Evolutionary conservation across 2,329 filamentous ascomycete species (phyloP).

Genomic region (Trichoderma cornu-damae): DNA sequence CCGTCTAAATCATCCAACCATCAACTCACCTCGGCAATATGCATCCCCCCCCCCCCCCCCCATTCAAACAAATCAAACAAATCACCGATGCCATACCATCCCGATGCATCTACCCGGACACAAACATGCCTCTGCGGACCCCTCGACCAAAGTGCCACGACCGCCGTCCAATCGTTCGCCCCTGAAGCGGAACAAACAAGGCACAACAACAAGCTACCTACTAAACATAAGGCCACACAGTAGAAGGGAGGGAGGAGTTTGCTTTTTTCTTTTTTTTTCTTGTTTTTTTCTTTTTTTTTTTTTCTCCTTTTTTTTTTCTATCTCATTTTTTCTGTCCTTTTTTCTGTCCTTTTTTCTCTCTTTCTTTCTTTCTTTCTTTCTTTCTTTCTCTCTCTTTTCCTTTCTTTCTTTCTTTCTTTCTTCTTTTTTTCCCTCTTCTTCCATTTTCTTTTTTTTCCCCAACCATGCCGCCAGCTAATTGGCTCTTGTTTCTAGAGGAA

Average conservation of each 20-base stretch:
- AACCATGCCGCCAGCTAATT: background rate
- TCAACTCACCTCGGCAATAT: background rate
- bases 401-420: too few relatives aligned
- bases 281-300: background rate
- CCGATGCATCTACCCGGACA: conserved; percentile 10
- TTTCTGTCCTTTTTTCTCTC: too few relatives aligned
- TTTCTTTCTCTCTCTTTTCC: too few relatives aligned
- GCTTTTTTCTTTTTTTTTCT: too few relatives aligned
- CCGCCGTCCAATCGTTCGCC: background rate
- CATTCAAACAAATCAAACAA: background rate
- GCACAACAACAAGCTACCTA: background rate
- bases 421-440: too few relatives aligned
- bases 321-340: too few relatives aligned
- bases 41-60: background rate
- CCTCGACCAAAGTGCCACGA: background rate
- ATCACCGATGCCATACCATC: conserved; percentile 1
- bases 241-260: too few relatives aligned
- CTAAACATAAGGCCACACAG: too few relatives aligned
- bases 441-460: too few relatives aligned
- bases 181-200: background rate
- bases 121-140: background rate
- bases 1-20: conserved; percentile 8
- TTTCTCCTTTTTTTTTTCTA: too few relatives aligned
- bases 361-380: too few relatives aligned
- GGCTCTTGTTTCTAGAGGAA: background rate